Percentiles rank a stretch among this genome's conserved stretches.
These are phyloP conservation scores for Aspergillus bertholletiae DNA, from an alignment of 495 filamentous ascomycete genomes.

Conservation along the genomic window DNA sequence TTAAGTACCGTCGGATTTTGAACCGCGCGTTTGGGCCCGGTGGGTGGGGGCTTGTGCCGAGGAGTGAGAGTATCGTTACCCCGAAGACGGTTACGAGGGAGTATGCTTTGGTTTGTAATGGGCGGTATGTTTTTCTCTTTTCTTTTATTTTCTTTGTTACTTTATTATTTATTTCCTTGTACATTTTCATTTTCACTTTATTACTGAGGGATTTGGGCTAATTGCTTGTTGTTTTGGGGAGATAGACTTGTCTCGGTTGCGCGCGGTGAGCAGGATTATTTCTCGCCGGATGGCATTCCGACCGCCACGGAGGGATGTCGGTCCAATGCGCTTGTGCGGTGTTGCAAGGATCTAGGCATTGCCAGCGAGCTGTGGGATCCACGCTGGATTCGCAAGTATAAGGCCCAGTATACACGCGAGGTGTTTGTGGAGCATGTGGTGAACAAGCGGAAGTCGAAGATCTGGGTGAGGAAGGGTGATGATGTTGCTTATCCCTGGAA, in stretches of 20 bases:
- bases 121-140: slow-evolving; percentile 59
- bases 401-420: slow-evolving; percentile 68
- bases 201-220: no score
- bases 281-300: slow-evolving; percentile 87
- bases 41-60: slow-evolving; percentile 88
- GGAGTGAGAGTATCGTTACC: slow-evolving; percentile 88
- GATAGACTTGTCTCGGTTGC: slow-evolving; percentile 83
- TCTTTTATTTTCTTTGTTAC: background rate
- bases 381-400: slow-evolving; percentile 73
- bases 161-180: background rate
- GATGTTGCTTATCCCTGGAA: slow-evolving; percentile 76
- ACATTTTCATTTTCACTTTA: background rate
- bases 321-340: slow-evolving; percentile 93
- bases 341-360: slow-evolving; percentile 95
- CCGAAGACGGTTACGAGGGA: slow-evolving; percentile 86
- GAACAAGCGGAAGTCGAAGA: slow-evolving; percentile 83
- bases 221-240: no score
- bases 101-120: slow-evolving; percentile 87
- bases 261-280: slow-evolving; percentile 93
- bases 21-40: slow-evolving; percentile 92
- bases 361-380: slow-evolving; percentile 97
- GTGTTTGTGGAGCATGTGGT: slow-evolving; percentile 76
- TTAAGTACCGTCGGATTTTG: slow-evolving; percentile 93
- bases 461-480: slow-evolving; percentile 85
- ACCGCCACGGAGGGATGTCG: slow-evolving; percentile 96